These are phyloP conservation scores for Capsicum baccatum DNA, from an alignment of 257 asterid species.

Conservation along the genomic window DNA sequence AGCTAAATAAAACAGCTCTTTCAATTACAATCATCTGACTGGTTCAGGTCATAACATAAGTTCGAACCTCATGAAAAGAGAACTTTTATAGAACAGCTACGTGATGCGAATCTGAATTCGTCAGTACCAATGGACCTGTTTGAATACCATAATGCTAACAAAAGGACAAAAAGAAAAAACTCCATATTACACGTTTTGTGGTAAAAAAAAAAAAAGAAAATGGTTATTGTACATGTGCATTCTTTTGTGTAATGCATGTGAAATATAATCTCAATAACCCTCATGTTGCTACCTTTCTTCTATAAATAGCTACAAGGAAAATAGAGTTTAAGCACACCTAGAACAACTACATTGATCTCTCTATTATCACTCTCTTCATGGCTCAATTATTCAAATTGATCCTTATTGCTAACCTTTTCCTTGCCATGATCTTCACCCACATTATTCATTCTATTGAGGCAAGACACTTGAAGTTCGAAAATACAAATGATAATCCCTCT, in stretches of 20 bases:
- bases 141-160: not conserved
- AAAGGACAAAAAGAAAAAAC: not conserved
- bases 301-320: constrained; percentile 48
- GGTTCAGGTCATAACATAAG: too few relatives aligned
- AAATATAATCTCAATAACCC: constrained; percentile 44
- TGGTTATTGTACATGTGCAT: not conserved
- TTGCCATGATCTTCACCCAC: constrained; percentile 43
- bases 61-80: not conserved
- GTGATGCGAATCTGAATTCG: not conserved
- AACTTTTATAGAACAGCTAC: not conserved
- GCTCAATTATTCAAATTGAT: constrained; percentile 40
- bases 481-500: constrained; percentile 24
- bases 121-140: not conserved
- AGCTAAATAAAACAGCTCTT: too few relatives aligned
- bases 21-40: too few relatives aligned
- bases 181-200: not conserved
- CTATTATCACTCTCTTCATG: constrained; percentile 34
- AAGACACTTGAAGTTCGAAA: constrained; percentile 41
- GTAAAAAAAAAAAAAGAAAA: not conserved
- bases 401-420: constrained; percentile 42
- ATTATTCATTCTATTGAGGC: constrained; percentile 40
- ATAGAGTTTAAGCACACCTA: constrained; percentile 36
- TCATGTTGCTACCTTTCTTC: constrained; percentile 30
- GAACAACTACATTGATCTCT: constrained; percentile 7
- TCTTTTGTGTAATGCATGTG: constrained; percentile 10